Evolutionary conservation across 2,329 filamentous ascomycete genomes (phyloP).

Genomic region (Cytospora leucostoma): DNA sequence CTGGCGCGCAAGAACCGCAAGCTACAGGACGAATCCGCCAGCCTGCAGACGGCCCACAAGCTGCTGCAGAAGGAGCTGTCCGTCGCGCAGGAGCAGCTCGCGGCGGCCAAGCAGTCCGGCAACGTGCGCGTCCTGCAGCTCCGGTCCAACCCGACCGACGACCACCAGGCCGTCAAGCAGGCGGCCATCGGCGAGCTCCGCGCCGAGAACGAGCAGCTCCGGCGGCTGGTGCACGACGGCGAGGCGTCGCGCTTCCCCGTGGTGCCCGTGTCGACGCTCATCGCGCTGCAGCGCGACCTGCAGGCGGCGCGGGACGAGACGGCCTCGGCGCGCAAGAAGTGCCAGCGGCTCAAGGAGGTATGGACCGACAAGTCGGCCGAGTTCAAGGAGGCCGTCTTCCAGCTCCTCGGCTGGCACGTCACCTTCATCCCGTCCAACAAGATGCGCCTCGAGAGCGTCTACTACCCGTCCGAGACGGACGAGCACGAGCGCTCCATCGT

Average conservation of each 20-base stretch:
- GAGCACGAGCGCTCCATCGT: conserved; percentile 75
- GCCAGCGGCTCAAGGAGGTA: conserved; percentile 84
- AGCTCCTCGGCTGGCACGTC: conserved; percentile 88
- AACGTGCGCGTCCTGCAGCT: conserved; percentile 83
- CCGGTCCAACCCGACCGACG: conserved; percentile 87
- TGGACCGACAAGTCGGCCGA: conserved; percentile 89
- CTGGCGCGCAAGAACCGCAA: conserved; percentile 85
- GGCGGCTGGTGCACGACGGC: conserved; percentile 65
- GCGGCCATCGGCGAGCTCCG: conserved; percentile 75
- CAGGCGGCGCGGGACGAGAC: conserved; percentile 69
- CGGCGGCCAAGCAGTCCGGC: conserved; percentile 63
- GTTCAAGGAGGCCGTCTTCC: conserved; percentile 93
- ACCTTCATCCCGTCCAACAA: conserved; percentile 97
- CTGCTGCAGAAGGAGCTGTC: conserved; percentile 75
- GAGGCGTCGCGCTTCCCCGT: conserved; percentile 52
- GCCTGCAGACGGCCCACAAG: conserved; percentile 68
- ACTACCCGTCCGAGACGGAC: conserved; percentile 69
- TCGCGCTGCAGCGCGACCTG: conserved; percentile 74
- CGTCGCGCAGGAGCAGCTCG: conserved; percentile 72
- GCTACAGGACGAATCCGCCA: conserved; percentile 74
- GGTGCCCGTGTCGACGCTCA: conserved; percentile 76
- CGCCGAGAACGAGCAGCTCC: conserved; percentile 80
- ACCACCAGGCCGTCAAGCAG: conserved; percentile 81
- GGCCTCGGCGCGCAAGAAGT: conserved; percentile 77
- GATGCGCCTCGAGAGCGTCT: conserved; percentile 85